phyloP scores from a whole-genome alignment of 164 flowering plant species.

The Euptelea pleiosperma region DNA sequence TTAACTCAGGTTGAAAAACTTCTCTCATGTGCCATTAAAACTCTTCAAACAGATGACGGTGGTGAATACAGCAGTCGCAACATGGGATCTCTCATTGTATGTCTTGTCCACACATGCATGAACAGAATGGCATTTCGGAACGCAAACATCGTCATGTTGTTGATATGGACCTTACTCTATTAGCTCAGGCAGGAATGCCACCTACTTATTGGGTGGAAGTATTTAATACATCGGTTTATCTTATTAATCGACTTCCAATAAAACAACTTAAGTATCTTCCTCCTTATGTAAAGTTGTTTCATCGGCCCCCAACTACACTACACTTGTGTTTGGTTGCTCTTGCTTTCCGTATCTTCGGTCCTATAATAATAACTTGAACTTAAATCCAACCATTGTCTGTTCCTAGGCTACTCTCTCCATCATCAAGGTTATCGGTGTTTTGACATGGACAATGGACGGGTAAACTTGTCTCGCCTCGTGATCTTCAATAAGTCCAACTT shows the following conservation, averaged over 20 bases:
- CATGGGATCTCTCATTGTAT: neutral
- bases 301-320: neutral
- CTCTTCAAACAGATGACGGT: neutral
- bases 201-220: too few species aligned
- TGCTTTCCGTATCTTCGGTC: too few species aligned
- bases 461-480: neutral
- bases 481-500: neutral
- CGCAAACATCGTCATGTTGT: neutral
- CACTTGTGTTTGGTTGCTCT: too few species aligned
- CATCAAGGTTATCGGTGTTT: neutral
- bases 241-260: neutral
- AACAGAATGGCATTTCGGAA: neutral
- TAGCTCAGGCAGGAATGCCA: neutral
- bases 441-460: neutral
- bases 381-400: neutral
- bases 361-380: too few species aligned
- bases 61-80: neutral
- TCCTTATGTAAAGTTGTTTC: neutral
- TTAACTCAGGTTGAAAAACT: neutral
- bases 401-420: neutral
- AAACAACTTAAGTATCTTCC: neutral
- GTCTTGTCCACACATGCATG: neutral
- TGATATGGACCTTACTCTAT: neutral
- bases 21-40: neutral
- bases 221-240: too few species aligned